A percentile compares a stretch with the other conserved stretches of the same genome.
Conservation (phyloP, 2,329 filamentous ascomycete genomes). For the Aspergillus hiratsukae region DNA sequence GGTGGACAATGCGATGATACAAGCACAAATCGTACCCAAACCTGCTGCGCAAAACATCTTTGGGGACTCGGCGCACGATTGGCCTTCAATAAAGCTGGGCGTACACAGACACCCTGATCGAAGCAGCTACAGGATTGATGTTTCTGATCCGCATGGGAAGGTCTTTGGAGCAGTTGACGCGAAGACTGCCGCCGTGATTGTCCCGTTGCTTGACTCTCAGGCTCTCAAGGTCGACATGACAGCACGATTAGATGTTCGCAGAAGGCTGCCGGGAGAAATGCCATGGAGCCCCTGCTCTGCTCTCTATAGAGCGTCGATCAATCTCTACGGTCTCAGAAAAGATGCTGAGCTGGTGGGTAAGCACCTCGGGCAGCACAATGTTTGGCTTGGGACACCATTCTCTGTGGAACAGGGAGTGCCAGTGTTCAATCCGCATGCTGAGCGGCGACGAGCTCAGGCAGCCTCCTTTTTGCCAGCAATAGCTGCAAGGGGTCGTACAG, state of each 20-base stretch:
- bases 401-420: conserved; percentile 64
- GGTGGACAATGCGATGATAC: conserved; percentile 62
- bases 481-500: conserved; percentile 20
- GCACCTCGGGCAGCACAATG: conserved; percentile 60
- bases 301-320: conserved; percentile 63
- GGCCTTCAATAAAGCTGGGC: conserved; percentile 70
- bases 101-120: conserved; percentile 58
- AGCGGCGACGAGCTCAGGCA: conserved; percentile 43
- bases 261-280: conserved; percentile 59
- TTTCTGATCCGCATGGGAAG: conserved; percentile 65
- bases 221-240: conserved; percentile 64
- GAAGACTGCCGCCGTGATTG: conserved; percentile 62
- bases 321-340: conserved; percentile 72
- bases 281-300: conserved; percentile 60
- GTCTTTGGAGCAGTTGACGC: conserved; percentile 74
- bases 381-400: conserved; percentile 64
- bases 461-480: conserved; percentile 16
- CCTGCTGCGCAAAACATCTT: conserved; percentile 58
- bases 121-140: conserved; percentile 57
- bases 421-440: conserved; percentile 71
- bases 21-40: conserved; percentile 66
- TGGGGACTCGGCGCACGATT: conserved; percentile 50
- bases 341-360: conserved; percentile 62
- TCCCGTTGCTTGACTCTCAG: conserved; percentile 66
- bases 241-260: conserved; percentile 65